Evolutionary conservation across 2,329 filamentous ascomycete species (phyloP), one percentile per base, ranked within the genome.

Genomic region (Ascochyta viciae-villosae): DNA sequence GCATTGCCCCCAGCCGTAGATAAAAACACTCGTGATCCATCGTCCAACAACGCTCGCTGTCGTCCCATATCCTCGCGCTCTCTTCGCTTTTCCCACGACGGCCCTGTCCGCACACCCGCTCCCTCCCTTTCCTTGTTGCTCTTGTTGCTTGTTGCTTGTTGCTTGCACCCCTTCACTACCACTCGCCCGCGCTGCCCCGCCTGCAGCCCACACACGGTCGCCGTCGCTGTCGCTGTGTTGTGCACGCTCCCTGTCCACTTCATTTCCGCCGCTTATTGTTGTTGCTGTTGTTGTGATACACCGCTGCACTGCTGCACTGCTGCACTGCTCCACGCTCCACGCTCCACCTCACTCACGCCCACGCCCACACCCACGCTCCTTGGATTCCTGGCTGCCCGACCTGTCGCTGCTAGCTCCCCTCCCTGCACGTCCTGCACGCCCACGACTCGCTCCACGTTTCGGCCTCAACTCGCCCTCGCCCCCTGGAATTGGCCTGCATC

Each of bases 401-500:
- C 7, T 13, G 10, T 31, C 29, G 29, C 29, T 5, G 4, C 29
- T 31, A 35, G 47, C 33, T 16, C 24, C 19, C 35, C 23, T 35
- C 48, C 48, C 45, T 49, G 45, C 55, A 47, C 41, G 9, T 19
- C 31, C 31, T 13, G 31, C 31, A n/a, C 31, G 46, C 46, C 55
- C 54, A 57, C 54, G 54, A 57, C 54, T 57, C 54, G 54, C 44
- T 37, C 24, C 31, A 35, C 54, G 54, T 57, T 57, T 57, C 54
- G 54, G 43, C 48, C 33, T 41, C 54, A 45, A 45, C 44, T 39
- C 54, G 49, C 54, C 54, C 47, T 51, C 54, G 42, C 48, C 48
- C 54, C 53, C 54, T 57, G 48, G 54, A 51, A 43, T 40, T 29
- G 54, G 22, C 44, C 43, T 51, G 43, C 41, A 38, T 35, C 41